These are phyloP conservation scores for Herpetomonas muscarum DNA, from an alignment of 208 protist species.

Conservation along the genomic window DNA sequence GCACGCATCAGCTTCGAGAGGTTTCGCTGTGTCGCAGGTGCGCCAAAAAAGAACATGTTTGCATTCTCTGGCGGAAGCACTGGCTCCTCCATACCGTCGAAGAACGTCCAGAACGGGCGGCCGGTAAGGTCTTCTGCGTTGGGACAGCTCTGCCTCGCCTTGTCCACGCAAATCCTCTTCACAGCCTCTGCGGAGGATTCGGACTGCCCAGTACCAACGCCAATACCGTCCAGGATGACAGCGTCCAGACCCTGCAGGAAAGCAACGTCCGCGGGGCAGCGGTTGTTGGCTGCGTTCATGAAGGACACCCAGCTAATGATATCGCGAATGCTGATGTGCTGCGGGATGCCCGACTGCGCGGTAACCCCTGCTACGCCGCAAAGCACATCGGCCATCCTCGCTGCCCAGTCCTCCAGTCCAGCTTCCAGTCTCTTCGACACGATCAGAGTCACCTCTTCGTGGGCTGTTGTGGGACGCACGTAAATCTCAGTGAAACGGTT, in stretches of 20 bases:
- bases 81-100: slow-evolving; percentile 72
- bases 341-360: slow-evolving; percentile 29
- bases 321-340: slow-evolving; percentile 94
- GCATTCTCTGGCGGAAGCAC: slow-evolving; percentile 61
- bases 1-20: slow-evolving; percentile 95
- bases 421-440: slow-evolving; percentile 73
- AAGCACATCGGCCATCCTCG: slow-evolving; percentile 73
- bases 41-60: slow-evolving; percentile 90
- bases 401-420: slow-evolving; percentile 47
- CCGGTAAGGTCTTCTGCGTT: slow-evolving; percentile 24
- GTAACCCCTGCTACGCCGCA: slow-evolving; percentile 47
- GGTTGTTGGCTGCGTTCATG: slow-evolving; percentile 84
- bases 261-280: slow-evolving; percentile 57
- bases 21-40: slow-evolving; percentile 97
- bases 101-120: slow-evolving; percentile 68
- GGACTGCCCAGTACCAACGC: slow-evolving; percentile 79
- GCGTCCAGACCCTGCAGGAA: slow-evolving; percentile 96
- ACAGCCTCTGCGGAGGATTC: slow-evolving; percentile 23
- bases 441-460: slow-evolving; percentile 93
- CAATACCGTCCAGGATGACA: slow-evolving; percentile 96
- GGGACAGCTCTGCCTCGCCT: slow-evolving; percentile 31
- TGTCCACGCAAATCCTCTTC: slow-evolving; percentile 14
- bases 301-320: slow-evolving; percentile 96
- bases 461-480: slow-evolving; percentile 90
- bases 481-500: slow-evolving; percentile 99